Percentiles rank a stretch among this genome's conserved stretches.
Evolutionary conservation across 768 basidiomycete species (phyloP).

Genomic region (Boletus rufocinnamomeus): DNA sequence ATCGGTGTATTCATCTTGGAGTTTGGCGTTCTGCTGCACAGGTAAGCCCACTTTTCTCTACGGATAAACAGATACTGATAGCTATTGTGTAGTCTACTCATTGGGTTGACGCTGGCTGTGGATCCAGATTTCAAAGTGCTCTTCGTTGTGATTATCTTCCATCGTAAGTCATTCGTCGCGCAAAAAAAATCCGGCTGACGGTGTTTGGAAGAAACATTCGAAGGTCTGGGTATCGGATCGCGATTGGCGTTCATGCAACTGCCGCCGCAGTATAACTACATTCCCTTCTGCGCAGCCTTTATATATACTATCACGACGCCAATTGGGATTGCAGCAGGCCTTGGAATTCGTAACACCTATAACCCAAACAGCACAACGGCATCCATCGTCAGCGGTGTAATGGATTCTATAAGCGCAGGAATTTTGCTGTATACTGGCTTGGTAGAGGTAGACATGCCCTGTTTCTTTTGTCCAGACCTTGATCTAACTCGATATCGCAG

Average conservation of each 20-base stretch:
- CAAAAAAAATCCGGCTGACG: slow-evolving; percentile 2
- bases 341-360: slow-evolving; percentile 75
- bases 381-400: slow-evolving; percentile 77
- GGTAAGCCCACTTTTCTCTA: slow-evolving; percentile 36
- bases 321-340: slow-evolving; percentile 82
- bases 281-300: slow-evolving; percentile 61
- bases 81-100: slow-evolving; percentile 56
- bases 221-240: slow-evolving; percentile 91
- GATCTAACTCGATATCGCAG: slow-evolving; percentile 37
- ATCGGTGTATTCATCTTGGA: slow-evolving; percentile 91
- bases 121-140: slow-evolving; percentile 75
- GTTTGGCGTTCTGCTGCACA: slow-evolving; percentile 89
- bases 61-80: not conserved
- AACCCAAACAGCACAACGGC: slow-evolving; percentile 78
- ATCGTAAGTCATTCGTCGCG: slow-evolving; percentile 62
- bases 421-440: slow-evolving; percentile 87
- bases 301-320: slow-evolving; percentile 82
- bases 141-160: slow-evolving; percentile 90
- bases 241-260: slow-evolving; percentile 79
- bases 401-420: slow-evolving; percentile 85
- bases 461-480: not conserved
- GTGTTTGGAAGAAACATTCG: slow-evolving; percentile 72
- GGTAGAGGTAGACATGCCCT: slow-evolving; percentile 58
- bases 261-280: slow-evolving; percentile 51
- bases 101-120: slow-evolving; percentile 94